phyloP scores from a whole-genome alignment of 805 yeast species.

The Wickerhamomyces canadensis region DNA sequence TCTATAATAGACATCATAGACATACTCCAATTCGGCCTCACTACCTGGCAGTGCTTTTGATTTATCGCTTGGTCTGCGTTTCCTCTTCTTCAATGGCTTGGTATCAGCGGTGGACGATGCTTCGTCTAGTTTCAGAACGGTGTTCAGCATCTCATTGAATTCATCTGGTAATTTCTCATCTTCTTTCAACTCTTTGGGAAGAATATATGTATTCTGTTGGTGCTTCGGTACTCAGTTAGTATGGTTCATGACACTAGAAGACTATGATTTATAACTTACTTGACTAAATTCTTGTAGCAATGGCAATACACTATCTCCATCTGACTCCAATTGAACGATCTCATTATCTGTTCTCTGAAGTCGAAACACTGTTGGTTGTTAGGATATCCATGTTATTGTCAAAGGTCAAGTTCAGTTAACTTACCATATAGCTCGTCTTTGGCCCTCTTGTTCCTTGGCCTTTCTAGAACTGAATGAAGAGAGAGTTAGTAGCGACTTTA shows the following conservation, averaged over 20 bases:
- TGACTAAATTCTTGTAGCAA: slow-evolving; percentile 20
- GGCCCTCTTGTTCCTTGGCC: slow-evolving; percentile 34
- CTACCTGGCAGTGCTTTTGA: slow-evolving; percentile 12
- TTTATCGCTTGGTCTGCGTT: slow-evolving; percentile 18
- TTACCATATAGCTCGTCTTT: slow-evolving; percentile 26
- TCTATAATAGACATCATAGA: slow-evolving; percentile 82
- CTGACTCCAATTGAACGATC: slow-evolving; percentile 12
- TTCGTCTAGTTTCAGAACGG: slow-evolving; percentile 41
- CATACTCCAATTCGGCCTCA: slow-evolving; percentile 56
- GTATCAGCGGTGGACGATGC: slow-evolving; percentile 15
- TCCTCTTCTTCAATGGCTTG: slow-evolving; percentile 20
- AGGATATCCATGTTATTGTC: no score
- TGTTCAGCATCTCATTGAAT: slow-evolving; percentile 68
- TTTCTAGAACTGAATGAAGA: slow-evolving; percentile 33
- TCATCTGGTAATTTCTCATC: slow-evolving; percentile 46
- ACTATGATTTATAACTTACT: background rate
- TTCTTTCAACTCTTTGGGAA: slow-evolving; percentile 17
- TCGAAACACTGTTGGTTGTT: slow-evolving; percentile 32
- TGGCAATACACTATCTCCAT: slow-evolving; percentile 14
- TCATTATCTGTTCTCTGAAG: slow-evolving; percentile 42
- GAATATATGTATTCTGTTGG: slow-evolving; percentile 20
- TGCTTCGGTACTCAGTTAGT: slow-evolving; percentile 16
- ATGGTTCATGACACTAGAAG: slow-evolving; percentile 7
- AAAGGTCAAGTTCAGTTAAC: no score
- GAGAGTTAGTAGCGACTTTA: no score